These are phyloP conservation scores for Erigeron philadelphicus DNA, from an alignment of 140 eudicot genomes.

Conservation along the genomic window DNA sequence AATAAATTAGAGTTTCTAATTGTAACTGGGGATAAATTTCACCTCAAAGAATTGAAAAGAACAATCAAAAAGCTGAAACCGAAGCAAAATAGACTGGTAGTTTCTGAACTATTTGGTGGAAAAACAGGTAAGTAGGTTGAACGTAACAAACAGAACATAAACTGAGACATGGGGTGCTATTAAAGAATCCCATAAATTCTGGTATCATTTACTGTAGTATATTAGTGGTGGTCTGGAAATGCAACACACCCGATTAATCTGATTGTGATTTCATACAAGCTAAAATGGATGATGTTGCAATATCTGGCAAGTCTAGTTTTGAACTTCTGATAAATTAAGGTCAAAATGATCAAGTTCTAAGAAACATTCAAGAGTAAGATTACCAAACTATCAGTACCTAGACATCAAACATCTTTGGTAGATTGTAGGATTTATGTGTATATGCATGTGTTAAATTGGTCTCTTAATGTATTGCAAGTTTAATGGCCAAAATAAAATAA, in stretches of 20 bases:
- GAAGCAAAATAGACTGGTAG: neutral
- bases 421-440: too few species aligned
- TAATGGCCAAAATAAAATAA: too few species aligned
- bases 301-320: neutral
- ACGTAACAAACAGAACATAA: neutral
- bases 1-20: neutral
- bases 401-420: too few species aligned
- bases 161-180: neutral
- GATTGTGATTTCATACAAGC: neutral
- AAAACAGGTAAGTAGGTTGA: neutral
- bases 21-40: neutral
- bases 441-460: too few species aligned
- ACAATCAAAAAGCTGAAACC: neutral
- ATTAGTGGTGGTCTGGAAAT: neutral
- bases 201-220: neutral
- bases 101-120: neutral
- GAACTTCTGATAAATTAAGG: neutral
- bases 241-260: neutral
- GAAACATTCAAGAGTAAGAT: too few species aligned
- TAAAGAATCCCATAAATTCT: neutral
- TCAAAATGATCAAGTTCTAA: neutral
- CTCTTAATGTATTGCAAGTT: too few species aligned
- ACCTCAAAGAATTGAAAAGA: neutral
- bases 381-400: too few species aligned
- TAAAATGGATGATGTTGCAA: neutral